phyloP scores from a whole-genome alignment of 257 asterid genomes.

The Solanum verrucosum region DNA sequence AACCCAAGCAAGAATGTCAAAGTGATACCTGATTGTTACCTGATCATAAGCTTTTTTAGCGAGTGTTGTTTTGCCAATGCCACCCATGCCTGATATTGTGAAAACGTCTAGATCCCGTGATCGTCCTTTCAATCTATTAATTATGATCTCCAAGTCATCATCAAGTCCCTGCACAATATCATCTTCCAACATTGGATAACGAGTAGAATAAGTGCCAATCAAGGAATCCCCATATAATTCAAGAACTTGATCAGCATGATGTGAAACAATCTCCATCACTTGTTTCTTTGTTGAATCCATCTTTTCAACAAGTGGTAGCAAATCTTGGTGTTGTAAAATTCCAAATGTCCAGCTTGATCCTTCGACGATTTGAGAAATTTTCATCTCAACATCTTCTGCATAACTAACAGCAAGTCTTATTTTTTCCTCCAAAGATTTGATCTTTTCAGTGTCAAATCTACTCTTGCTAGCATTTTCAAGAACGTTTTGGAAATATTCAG shows the following conservation, averaged over 20 bases:
- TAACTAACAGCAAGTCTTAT: not conserved
- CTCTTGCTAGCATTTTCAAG: not conserved
- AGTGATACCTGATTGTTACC: not conserved
- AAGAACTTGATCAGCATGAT: not conserved
- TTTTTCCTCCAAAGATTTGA: not conserved
- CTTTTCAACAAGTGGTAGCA: not conserved
- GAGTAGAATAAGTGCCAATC: not conserved
- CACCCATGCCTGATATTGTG: not conserved
- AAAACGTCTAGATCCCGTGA: not conserved
- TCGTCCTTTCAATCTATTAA: not conserved
- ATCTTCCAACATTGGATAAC: not conserved
- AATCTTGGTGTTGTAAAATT: not conserved
- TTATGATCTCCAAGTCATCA: not conserved
- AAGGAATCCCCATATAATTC: not conserved
- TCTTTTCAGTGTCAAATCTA: not conserved
- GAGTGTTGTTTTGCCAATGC: not conserved
- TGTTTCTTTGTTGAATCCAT: not conserved
- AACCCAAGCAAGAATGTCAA: not conserved
- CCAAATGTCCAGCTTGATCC: not conserved
- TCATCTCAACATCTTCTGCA: not conserved
- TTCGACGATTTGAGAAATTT: not conserved
- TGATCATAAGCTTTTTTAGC: not conserved
- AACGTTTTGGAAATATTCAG: not conserved
- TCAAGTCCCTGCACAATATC: not conserved
- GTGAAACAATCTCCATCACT: not conserved